Conservation (phyloP, 331 rosid species). For the Arachis monticola region DNA sequence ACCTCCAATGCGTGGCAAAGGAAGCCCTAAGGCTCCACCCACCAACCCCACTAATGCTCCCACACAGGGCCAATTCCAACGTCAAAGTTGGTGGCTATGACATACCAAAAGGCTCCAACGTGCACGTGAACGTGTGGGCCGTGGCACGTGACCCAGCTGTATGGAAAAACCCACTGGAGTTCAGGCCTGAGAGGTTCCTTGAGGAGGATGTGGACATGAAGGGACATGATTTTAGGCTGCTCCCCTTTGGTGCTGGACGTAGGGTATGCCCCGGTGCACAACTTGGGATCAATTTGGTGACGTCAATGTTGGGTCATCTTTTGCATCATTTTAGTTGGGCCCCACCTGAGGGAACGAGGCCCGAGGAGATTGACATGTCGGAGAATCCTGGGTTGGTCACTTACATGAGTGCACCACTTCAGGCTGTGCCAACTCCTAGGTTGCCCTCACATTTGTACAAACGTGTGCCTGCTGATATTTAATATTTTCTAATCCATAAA, state of each 20-base stretch:
- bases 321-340: constrained; percentile 82
- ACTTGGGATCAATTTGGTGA: constrained; percentile 78
- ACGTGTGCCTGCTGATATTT: constrained; percentile 62
- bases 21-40: constrained; percentile 86
- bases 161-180: constrained; percentile 68
- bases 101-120: constrained; percentile 83
- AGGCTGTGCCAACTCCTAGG: constrained; percentile 73
- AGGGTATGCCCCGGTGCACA: constrained; percentile 89
- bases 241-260: constrained; percentile 91
- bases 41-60: constrained; percentile 94
- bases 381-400: constrained; percentile 87
- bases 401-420: constrained; percentile 72
- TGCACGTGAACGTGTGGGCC: constrained; percentile 92
- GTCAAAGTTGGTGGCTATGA: constrained; percentile 85
- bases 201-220: constrained; percentile 96
- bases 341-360: constrained; percentile 49
- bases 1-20: constrained; percentile 71
- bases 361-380: constrained; percentile 72
- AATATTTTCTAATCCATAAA: background rate
- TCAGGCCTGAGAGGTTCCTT: constrained; percentile 78
- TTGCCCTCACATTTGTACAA: constrained; percentile 68
- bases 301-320: constrained; percentile 85
- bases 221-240: constrained; percentile 78
- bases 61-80: constrained; percentile 71
- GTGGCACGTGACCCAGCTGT: constrained; percentile 71